Evolutionary conservation across 2,329 filamentous ascomycete species (phyloP).

Genomic region (Pestalotiopsis sp.): DNA sequence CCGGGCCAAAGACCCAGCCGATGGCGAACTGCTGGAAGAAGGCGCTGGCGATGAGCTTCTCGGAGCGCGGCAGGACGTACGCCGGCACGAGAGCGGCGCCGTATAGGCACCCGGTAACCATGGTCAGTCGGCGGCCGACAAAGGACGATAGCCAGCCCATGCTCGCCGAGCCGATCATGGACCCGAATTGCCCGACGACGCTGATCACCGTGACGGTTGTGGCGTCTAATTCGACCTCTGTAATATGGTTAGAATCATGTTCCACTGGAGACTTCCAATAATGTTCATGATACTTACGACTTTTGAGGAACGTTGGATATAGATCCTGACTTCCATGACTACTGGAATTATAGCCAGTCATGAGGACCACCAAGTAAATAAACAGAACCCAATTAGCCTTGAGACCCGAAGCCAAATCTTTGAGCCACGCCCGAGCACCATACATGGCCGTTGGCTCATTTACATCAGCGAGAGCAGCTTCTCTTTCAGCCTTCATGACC

Average conservation of each 20-base stretch:
- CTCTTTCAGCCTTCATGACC: constrained; percentile 38
- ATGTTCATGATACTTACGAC: constrained; percentile 29
- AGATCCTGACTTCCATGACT: constrained; percentile 74
- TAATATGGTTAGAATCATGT: background rate
- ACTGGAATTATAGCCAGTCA: constrained; percentile 94
- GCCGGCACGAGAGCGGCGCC: constrained; percentile 83
- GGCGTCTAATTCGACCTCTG: constrained; percentile 49
- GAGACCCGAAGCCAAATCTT: constrained; percentile 77
- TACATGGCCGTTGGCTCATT: constrained; percentile 54
- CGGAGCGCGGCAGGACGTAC: constrained; percentile 69
- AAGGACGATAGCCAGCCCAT: constrained; percentile 71
- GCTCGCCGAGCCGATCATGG: constrained; percentile 66
- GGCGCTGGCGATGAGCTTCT: constrained; percentile 73
- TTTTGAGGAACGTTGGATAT: constrained; percentile 62
- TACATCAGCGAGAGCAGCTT: constrained; percentile 67
- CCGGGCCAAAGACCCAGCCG: constrained; percentile 75
- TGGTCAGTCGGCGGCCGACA: constrained; percentile 69
- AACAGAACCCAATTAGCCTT: constrained; percentile 80
- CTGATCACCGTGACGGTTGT: constrained; percentile 64
- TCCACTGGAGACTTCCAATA: background rate
- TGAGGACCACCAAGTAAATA: constrained; percentile 81
- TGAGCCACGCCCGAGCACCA: constrained; percentile 65
- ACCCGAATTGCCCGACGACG: constrained; percentile 72
- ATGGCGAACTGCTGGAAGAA: constrained; percentile 86
- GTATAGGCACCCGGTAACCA: constrained; percentile 63